A percentile compares a stretch with the other conserved stretches of the same genome.
These are phyloP conservation scores for Solanum chiquidenum DNA, from an alignment of 257 asterid genomes.

Conservation along the genomic window DNA sequence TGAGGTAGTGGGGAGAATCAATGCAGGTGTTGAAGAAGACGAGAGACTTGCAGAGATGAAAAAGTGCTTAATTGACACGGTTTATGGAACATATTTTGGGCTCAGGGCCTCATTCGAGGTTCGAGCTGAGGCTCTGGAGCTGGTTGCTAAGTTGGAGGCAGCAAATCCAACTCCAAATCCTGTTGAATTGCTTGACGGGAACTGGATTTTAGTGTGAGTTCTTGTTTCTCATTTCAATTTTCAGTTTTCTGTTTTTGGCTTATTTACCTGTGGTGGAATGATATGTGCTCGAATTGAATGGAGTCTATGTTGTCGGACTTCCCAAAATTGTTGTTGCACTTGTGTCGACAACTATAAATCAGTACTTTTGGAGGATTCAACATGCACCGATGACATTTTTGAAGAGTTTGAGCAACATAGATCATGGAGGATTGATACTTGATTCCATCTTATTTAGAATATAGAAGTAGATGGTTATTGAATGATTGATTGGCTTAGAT, in stretches of 20 bases:
- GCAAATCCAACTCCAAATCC: conserved; percentile 75
- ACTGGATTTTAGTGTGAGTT: conserved; percentile 81
- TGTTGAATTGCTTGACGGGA: conserved; percentile 76
- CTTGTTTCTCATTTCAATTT: background rate
- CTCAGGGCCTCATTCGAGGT: conserved; percentile 60
- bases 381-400: background rate
- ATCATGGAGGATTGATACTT: background rate
- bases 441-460: background rate
- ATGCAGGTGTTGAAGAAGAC: background rate
- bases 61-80: conserved; percentile 60
- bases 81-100: conserved; percentile 69
- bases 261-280: background rate
- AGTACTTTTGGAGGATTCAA: background rate
- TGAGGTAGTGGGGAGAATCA: background rate
- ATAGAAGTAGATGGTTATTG: background rate
- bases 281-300: background rate
- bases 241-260: background rate
- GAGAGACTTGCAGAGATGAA: conserved; percentile 30
- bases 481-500: background rate
- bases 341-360: background rate
- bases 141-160: conserved; percentile 79
- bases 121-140: conserved; percentile 77
- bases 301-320: background rate
- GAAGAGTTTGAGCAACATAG: background rate
- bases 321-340: background rate